Conservation (phyloP, 2,329 filamentous ascomycete species). For the Tolypocladium guangdongense region DNA sequence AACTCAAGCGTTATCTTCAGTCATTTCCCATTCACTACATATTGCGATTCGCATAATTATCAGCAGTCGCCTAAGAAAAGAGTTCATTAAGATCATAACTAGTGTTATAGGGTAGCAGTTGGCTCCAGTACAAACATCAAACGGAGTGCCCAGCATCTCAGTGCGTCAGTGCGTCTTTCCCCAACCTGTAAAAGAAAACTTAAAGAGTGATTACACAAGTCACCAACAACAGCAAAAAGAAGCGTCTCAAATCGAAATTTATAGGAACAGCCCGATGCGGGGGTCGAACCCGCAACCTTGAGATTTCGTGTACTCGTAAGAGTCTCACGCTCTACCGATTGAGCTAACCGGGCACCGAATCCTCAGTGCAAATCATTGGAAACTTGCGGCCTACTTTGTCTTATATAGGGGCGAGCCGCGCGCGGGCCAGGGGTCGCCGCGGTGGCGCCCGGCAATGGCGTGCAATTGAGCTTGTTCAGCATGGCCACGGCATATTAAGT, state of each 20-base stretch:
- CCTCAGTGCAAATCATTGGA: conserved; percentile 1
- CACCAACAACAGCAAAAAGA: not conserved
- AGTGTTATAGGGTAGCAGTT: no score
- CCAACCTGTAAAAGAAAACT: not conserved
- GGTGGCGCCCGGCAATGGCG: not conserved
- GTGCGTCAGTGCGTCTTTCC: no score
- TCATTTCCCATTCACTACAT: no score
- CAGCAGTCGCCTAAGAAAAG: no score
- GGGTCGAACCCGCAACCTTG: conserved; percentile 45
- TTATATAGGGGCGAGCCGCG: not conserved
- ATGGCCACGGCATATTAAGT: no score
- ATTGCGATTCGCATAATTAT: no score
- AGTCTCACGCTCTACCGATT: conserved; percentile 59
- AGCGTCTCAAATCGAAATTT: not conserved
- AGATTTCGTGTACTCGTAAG: conserved; percentile 31
- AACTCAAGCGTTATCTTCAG: no score
- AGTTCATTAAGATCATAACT: no score
- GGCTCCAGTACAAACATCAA: no score
- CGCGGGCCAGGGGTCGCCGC: no score
- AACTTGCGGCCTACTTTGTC: not conserved
- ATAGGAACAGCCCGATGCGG: conserved; percentile 30
- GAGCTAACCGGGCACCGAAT: conserved; percentile 25
- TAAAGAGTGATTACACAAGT: not conserved
- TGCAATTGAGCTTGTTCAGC: no score
- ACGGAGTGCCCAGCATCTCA: no score